These are phyloP conservation scores for Dovyalis caffra DNA, from an alignment of 345 rosid genomes.

Conservation along the genomic window DNA sequence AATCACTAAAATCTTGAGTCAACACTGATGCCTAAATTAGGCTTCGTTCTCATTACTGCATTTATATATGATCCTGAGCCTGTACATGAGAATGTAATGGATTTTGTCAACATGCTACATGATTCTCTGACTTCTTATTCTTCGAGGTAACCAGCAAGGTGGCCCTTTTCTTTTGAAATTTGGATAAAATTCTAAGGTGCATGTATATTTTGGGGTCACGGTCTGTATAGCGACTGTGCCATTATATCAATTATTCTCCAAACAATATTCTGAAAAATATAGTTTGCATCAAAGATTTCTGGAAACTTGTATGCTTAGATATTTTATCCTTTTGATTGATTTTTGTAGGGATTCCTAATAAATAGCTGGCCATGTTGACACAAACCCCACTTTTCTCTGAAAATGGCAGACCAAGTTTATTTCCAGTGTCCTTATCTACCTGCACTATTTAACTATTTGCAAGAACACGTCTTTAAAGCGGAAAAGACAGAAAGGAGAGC, in stretches of 20 bases:
- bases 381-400: neutral
- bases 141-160: neutral
- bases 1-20: neutral
- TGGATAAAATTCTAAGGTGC: neutral
- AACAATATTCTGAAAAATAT: neutral
- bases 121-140: neutral
- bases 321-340: neutral
- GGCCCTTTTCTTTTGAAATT: neutral
- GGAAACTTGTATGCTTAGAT: neutral
- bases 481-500: neutral
- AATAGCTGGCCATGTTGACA: slow-evolving; percentile 10
- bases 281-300: neutral
- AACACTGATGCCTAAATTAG: too few species aligned
- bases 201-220: neutral
- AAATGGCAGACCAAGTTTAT: slow-evolving; percentile 13
- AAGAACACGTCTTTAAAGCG: neutral
- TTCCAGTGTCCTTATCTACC: neutral
- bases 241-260: neutral
- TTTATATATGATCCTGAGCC: neutral
- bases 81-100: neutral
- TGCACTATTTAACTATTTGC: neutral
- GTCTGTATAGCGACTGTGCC: neutral
- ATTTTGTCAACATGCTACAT: neutral
- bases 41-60: neutral
- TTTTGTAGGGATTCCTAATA: neutral